Base-by-base conservation (phyloP, 1,139 yeast species). In the Yamadazyma oceani region DNA sequence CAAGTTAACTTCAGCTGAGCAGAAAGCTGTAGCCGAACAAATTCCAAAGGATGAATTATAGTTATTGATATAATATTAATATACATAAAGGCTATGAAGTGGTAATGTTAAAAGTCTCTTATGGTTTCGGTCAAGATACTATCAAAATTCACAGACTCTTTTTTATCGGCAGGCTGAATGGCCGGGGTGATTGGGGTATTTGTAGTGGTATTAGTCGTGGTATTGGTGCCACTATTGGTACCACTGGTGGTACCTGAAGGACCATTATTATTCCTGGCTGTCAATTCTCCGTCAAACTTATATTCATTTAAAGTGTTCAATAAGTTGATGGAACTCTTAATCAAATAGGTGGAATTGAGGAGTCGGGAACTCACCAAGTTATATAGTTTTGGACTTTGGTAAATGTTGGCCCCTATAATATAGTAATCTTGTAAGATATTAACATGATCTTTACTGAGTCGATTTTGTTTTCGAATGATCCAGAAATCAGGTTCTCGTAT, bases 401-500 rank as follows among this genome's bases (percentile, higher is more conserved):
- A 92, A 3, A 92, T 85, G 53, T 88, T 89, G 17, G 96, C 95
- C 3, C 96, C 96, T 27, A 89, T 80, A 31, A 90, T 82, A 58
- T 87, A 90, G 62, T 85, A 92, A 50, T 88, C 94, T 37, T 69
- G 71, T 10, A 87, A 54, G 2, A 81, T 73, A 29, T 73, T 66
- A 0, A 77, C 77, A 19, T 71, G 73, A 5, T 64, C 66, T 6
- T 80, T 77, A 28, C 74, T 67, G 5, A 73, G 49, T 22, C 97
- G 65, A 34, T 78, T 67, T 57, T 90, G 97, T 55, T 89, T 89
- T 41, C 95, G 72, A 10, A 92, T 77, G 13, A 90, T 74, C 97
- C 97, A 92, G 51, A 88, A 78, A 53, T 88, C 96, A 0, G 97
- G 97, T 48, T 89, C 97, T 36, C 89, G 69, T 3, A 82, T 79